Base-by-base conservation (phyloP, 805 yeast genomes). In the Maudiozyma pseudohumilis region DNA sequence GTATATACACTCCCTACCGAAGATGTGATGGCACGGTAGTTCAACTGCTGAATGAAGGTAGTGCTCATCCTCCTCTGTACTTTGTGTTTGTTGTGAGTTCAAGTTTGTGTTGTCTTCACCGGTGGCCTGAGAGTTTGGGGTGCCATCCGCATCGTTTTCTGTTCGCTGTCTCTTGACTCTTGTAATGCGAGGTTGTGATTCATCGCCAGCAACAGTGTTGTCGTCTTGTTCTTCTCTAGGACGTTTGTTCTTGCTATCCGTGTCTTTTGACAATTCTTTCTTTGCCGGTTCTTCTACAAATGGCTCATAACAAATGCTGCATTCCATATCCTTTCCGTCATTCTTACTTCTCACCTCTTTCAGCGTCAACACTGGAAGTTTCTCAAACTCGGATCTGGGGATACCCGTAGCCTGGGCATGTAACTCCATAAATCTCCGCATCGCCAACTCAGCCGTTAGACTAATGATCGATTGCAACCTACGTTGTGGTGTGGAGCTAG, bases 21-120 rank as follows among this genome's bases (percentile, higher is more conserved):
- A 89, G 0, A 77, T 54, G 53, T 89, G 98, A 7, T 76, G 76
- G 58, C 98, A 89, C 0, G 95, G 92, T 71, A 89, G 66, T 40
- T 70, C 64, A 1, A 82, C 67, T 0, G 96, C 81, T 4, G 69
- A 57, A 55, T 92, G 96, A 6, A 55, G 50, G 46, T 63, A 70
- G 5, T 47, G 28, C 3, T 40, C 20, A 10, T 33, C 34, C n/a
- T 24, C 26, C 18, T 33, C 32, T 29, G 39, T 10, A 26, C 34
- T 33, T 17, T 45, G 37, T 11, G 39, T 41, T 21, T 22, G 11
- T 6, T 13, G 12, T 1, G 23, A 10, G 15, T 23, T 36, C 24
- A 35, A 35, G 11, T 47, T 37, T 13, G 5, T 21, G 16, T 11
- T 8, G 2, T 15, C 13, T 7, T 20, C 13, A 13, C 27, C 9